Evolutionary conservation across 768 basidiomycete genomes (phyloP).

Genomic region (Astraeus odoratus): DNA sequence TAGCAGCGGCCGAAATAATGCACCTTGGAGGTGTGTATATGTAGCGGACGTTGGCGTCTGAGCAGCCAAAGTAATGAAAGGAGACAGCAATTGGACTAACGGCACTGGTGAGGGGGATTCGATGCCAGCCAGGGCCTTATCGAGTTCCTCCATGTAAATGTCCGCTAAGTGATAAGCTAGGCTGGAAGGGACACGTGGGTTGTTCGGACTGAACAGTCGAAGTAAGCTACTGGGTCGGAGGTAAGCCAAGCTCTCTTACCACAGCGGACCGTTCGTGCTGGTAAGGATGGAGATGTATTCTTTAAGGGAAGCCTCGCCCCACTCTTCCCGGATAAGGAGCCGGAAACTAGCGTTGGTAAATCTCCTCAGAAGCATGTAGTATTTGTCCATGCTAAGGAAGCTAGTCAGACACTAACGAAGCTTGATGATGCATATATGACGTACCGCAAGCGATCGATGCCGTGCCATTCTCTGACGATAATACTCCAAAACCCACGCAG

Average conservation of each 20-base stretch:
- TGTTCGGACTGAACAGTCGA: slow-evolving; percentile 44
- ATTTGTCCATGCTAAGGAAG: slow-evolving; percentile 82
- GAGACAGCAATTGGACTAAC: slow-evolving; percentile 48
- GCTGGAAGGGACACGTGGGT: slow-evolving; percentile 68
- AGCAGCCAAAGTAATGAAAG: slow-evolving; percentile 70
- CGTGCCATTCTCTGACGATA: slow-evolving; percentile 87
- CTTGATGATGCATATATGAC: slow-evolving; percentile 18
- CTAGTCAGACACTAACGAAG: background rate
- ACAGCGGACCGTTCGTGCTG: slow-evolving; percentile 69
- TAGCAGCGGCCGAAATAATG: slow-evolving; percentile 67
- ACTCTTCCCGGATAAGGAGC: slow-evolving; percentile 62
- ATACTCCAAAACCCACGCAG: slow-evolving; percentile 88
- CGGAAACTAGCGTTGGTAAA: slow-evolving; percentile 84
- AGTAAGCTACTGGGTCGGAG: slow-evolving; percentile 4
- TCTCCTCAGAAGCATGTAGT: slow-evolving; percentile 88
- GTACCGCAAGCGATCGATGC: slow-evolving; percentile 85
- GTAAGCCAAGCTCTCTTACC: slow-evolving; percentile 38
- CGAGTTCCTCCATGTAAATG: slow-evolving; percentile 84
- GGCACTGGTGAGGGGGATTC: slow-evolving; percentile 36
- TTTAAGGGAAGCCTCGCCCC: slow-evolving; percentile 49
- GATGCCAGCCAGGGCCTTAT: slow-evolving; percentile 45
- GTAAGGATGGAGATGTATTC: slow-evolving; percentile 68
- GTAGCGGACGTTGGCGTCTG: slow-evolving; percentile 56
- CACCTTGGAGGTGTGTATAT: slow-evolving; percentile 65
- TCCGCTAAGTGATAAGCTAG: slow-evolving; percentile 84